Conservation (phyloP, 2,329 filamentous ascomycete species). For the Colletotrichum sidae region DNA sequence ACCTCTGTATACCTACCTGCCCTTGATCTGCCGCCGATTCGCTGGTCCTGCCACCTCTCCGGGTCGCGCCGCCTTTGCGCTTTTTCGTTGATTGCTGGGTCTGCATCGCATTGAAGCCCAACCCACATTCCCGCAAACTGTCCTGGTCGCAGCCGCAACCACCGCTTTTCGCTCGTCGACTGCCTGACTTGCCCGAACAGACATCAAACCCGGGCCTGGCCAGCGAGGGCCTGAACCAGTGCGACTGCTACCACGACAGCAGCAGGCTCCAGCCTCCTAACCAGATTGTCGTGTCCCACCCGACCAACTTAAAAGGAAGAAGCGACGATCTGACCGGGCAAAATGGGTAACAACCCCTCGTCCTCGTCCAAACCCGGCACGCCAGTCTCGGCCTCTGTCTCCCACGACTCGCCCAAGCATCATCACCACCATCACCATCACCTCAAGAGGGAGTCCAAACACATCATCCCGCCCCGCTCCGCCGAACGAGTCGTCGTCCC, state of each 20-base stretch:
- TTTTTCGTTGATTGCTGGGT: background rate
- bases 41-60: slow-evolving; percentile 12
- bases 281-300: slow-evolving; percentile 36
- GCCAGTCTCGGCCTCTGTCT: slow-evolving; percentile 43
- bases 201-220: slow-evolving; percentile 22
- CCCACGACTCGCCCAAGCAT: slow-evolving; percentile 42
- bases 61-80: slow-evolving; percentile 20
- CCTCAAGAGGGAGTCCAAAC: slow-evolving; percentile 58
- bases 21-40: slow-evolving; percentile 21
- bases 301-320: slow-evolving; percentile 28
- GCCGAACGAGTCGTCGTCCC: slow-evolving; percentile 68
- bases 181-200: slow-evolving; percentile 29
- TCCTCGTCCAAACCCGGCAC: slow-evolving; percentile 47
- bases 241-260: too few species aligned
- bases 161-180: slow-evolving; percentile 19
- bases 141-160: slow-evolving; percentile 16
- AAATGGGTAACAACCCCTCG: slow-evolving; percentile 52
- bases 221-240: slow-evolving; percentile 35
- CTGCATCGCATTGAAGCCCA: slow-evolving; percentile 26
- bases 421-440: slow-evolving; percentile 27
- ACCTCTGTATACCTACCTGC: background rate
- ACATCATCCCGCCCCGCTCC: slow-evolving; percentile 66
- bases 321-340: slow-evolving; percentile 25
- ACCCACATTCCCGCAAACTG: slow-evolving; percentile 13
- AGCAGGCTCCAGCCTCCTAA: slow-evolving; percentile 19